Evolutionary conservation across 164 flowering plant species (phyloP).

Genomic region (Platanus orientalis): DNA sequence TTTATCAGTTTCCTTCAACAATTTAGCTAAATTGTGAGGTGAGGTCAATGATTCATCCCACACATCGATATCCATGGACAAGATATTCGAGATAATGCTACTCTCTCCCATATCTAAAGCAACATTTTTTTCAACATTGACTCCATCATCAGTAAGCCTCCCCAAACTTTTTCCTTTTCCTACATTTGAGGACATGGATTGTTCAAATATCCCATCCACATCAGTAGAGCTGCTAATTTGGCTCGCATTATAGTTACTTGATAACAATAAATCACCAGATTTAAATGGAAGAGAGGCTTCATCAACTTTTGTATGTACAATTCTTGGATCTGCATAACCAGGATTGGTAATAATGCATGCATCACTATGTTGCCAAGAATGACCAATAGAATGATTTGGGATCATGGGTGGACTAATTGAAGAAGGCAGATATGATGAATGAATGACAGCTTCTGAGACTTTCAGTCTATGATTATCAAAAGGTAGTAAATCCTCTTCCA

Average conservation of each 20-base stretch:
- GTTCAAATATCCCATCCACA: conserved; percentile 14
- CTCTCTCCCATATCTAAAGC: conserved; percentile 37
- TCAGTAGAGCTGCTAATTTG: conserved; percentile 19
- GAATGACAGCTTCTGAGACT: conserved; percentile 11
- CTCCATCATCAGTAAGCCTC: conserved; percentile 12
- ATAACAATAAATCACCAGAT: conserved; percentile 14
- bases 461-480: conserved; percentile 16
- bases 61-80: conserved; percentile 46
- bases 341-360: conserved; percentile 11
- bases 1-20: conserved; percentile 28
- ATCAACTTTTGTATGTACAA: conserved; percentile 18
- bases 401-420: conserved; percentile 11
- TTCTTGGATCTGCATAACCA: conserved; percentile 13
- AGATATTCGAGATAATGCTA: conserved; percentile 52
- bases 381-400: conserved; percentile 21
- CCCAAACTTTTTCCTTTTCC: conserved; percentile 24
- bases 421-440: conserved; percentile 10
- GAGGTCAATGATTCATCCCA: conserved; percentile 42
- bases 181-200: conserved; percentile 23
- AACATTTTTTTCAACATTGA: conserved; percentile 14
- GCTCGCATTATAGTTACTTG: conserved; percentile 16
- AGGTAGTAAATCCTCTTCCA: conserved; percentile 15
- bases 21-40: conserved; percentile 27
- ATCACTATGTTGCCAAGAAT: conserved; percentile 17
- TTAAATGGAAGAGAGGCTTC: conserved; percentile 19